Evolutionary conservation across 2,329 filamentous ascomycete species (phyloP).

Genomic region (Fusarium marasasianum): DNA sequence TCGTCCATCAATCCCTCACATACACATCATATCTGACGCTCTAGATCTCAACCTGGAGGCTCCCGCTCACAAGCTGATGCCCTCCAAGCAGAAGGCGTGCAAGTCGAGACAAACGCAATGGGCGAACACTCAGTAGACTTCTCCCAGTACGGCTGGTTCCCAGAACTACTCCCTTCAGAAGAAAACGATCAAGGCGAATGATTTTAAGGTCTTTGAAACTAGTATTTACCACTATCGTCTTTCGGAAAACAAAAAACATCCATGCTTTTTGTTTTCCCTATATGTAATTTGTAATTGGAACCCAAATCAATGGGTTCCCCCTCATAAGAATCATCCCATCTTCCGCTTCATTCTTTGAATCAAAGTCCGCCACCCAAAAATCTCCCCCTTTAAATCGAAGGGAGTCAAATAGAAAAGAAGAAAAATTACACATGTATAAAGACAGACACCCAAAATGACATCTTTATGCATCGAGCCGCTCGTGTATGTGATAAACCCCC

Average conservation of each 20-base stretch:
- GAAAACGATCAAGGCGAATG: constrained; percentile 23
- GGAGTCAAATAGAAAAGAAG: constrained; percentile 2
- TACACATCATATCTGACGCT: background rate
- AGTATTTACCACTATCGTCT: constrained; percentile 44
- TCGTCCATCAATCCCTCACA: background rate
- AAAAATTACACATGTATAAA: constrained; percentile 31
- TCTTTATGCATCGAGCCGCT: constrained; percentile 39
- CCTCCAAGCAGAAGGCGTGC: constrained; percentile 62
- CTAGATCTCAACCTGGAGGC: constrained; percentile 60
- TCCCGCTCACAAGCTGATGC: constrained; percentile 61
- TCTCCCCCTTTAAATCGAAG: background rate
- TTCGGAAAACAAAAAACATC: constrained; percentile 7
- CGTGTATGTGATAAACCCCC: constrained; percentile 39
- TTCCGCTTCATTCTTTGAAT: constrained; percentile 40
- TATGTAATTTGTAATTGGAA: constrained; percentile 42
- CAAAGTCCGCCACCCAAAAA: constrained; percentile 21
- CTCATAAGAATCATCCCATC: constrained; percentile 43
- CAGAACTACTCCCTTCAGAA: constrained; percentile 59
- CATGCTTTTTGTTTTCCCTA: constrained; percentile 12
- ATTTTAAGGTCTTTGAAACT: constrained; percentile 30
- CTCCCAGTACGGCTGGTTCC: constrained; percentile 65
- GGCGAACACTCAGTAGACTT: constrained; percentile 64
- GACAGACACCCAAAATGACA: constrained; percentile 32
- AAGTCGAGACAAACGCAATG: constrained; percentile 58
- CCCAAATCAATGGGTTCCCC: constrained; percentile 18